Percentiles rank a stretch among this genome's conserved stretches.
Evolutionary conservation across 2,329 filamentous ascomycete genomes (phyloP).

Genomic region (Tolypocladium ovalisporum): DNA sequence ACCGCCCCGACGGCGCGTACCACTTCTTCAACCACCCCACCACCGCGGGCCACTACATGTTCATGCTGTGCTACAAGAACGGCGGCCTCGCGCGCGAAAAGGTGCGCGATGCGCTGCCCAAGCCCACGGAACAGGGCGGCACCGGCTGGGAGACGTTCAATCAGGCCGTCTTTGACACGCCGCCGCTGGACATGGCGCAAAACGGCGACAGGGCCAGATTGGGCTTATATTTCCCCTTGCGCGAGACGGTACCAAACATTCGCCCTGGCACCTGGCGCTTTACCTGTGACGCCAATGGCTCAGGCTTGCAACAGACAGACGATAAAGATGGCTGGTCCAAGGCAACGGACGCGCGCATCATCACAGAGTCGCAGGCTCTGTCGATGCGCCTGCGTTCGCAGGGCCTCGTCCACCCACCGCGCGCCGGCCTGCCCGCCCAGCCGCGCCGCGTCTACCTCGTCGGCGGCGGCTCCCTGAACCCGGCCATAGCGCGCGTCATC

Average conservation of each 20-base stretch:
- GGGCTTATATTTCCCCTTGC: slow-evolving; percentile 89
- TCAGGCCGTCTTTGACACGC: slow-evolving; percentile 53
- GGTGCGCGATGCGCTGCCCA: slow-evolving; percentile 70
- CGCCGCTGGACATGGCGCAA: slow-evolving; percentile 51
- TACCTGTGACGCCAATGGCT: slow-evolving; percentile 46
- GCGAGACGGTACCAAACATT: slow-evolving; percentile 92
- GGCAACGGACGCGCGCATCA: slow-evolving; percentile 67
- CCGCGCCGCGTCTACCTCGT: slow-evolving; percentile 88
- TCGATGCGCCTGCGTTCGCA: slow-evolving; percentile 79
- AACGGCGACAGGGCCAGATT: slow-evolving; percentile 54
- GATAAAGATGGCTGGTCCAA: slow-evolving; percentile 28
- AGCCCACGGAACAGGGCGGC: slow-evolving; percentile 23
- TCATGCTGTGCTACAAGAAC: slow-evolving; percentile 99
- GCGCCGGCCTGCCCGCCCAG: slow-evolving; percentile 57
- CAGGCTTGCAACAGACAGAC: slow-evolving; percentile 27
- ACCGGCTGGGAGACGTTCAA: slow-evolving; percentile 77
- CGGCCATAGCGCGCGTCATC: slow-evolving; percentile 73
- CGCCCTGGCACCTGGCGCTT: slow-evolving; percentile 80
- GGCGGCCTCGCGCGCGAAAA: slow-evolving; percentile 86
- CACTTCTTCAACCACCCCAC: slow-evolving; percentile 99
- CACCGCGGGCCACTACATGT: slow-evolving; percentile 89
- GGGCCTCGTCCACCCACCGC: slow-evolving; percentile 55
- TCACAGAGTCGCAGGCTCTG: slow-evolving; percentile 90
- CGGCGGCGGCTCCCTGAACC: slow-evolving; percentile 82
- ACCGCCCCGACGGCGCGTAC: slow-evolving; percentile 80